phyloP scores from a whole-genome alignment of 805 yeast species.

The Starmerella kuoi region DNA sequence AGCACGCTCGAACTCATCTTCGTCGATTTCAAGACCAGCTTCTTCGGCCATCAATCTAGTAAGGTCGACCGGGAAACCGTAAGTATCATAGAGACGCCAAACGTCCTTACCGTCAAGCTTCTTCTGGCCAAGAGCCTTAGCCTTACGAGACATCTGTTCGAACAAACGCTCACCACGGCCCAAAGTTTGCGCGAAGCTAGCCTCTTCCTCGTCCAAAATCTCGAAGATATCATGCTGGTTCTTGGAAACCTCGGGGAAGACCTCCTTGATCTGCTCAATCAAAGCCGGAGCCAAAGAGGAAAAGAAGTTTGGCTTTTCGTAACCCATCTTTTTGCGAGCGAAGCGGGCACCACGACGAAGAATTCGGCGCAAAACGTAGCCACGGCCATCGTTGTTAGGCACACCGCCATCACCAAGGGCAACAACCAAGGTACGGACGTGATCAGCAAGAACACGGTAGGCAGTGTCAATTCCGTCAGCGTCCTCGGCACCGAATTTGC shows the following conservation, averaged over 20 bases:
- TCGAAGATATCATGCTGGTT: conserved; percentile 68
- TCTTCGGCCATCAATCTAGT: conserved; percentile 99
- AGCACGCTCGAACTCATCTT: conserved; percentile 83
- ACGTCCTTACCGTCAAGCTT: conserved; percentile 85
- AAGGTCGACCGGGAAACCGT: conserved; percentile 97
- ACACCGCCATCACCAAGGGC: conserved; percentile 98
- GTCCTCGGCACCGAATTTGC: conserved; percentile 88
- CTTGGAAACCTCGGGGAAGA: conserved; percentile 81
- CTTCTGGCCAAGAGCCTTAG: conserved; percentile 61
- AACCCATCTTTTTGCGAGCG: conserved; percentile 89
- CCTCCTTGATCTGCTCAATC: conserved; percentile 71
- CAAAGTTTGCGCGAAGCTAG: conserved; percentile 84
- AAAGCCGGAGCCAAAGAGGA: conserved; percentile 85
- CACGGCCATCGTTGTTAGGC: conserved; percentile 98
- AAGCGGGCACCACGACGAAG: conserved; percentile 96
- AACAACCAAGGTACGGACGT: conserved; percentile 90
- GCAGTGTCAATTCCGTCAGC: conserved; percentile 94
- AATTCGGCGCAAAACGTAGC: conserved; percentile 93
- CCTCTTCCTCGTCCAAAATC: conserved; percentile 91
- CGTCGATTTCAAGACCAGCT: conserved; percentile 84
- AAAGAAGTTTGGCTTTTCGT: conserved; percentile 89
- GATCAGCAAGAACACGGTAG: conserved; percentile 95
- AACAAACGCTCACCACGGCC: conserved; percentile 96
- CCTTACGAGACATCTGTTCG: conserved; percentile 80
- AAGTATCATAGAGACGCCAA: conserved; percentile 96